These are phyloP conservation scores for Irineochytrium annulatum DNA, from an alignment of 192 early-diverging fungal genomes.

Conservation along the genomic window DNA sequence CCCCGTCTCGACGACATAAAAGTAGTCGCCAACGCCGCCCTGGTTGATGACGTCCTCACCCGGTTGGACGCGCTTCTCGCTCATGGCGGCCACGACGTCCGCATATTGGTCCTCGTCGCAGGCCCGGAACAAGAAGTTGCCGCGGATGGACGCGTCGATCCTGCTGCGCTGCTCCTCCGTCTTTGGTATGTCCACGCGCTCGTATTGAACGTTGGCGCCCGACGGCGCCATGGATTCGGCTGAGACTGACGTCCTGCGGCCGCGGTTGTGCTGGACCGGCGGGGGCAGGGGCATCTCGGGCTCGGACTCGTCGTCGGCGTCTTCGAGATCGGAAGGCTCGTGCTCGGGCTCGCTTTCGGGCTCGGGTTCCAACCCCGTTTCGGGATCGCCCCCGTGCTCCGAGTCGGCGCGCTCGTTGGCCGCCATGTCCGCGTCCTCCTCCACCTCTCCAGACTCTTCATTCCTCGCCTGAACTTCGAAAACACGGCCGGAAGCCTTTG, in stretches of 20 bases:
- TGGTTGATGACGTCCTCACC: constrained; percentile 86
- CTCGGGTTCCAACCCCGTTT: not conserved
- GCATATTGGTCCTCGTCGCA: constrained; percentile 95
- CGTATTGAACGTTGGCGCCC: constrained; percentile 74
- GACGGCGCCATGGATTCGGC: constrained; percentile 99
- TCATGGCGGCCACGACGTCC: constrained; percentile 96
- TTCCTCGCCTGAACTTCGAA: not conserved
- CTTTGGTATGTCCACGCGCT: constrained; percentile 87
- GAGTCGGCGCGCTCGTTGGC: not conserved
- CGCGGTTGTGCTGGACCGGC: constrained; percentile 72
- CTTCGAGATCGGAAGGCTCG: not conserved
- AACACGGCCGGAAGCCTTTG: not conserved
- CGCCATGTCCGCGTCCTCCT: not conserved
- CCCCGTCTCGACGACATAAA: constrained; percentile 95
- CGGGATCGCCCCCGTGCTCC: not conserved
- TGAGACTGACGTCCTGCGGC: constrained; percentile 90
- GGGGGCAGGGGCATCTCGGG: constrained; percentile 41
- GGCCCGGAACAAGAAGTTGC: constrained; percentile 91
- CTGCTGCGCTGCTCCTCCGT: constrained; percentile 77
- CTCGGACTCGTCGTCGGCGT: constrained; percentile 42
- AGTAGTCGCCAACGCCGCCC: constrained; percentile 96
- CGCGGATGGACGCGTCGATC: constrained; percentile 78
- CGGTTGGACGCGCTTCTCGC: constrained; percentile 73
- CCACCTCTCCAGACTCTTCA: not conserved
- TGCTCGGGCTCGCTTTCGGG: constrained; percentile 6